phyloP scores from a whole-genome alignment of 352 stramenopile species.

The Phytophthora ramorum region DNA sequence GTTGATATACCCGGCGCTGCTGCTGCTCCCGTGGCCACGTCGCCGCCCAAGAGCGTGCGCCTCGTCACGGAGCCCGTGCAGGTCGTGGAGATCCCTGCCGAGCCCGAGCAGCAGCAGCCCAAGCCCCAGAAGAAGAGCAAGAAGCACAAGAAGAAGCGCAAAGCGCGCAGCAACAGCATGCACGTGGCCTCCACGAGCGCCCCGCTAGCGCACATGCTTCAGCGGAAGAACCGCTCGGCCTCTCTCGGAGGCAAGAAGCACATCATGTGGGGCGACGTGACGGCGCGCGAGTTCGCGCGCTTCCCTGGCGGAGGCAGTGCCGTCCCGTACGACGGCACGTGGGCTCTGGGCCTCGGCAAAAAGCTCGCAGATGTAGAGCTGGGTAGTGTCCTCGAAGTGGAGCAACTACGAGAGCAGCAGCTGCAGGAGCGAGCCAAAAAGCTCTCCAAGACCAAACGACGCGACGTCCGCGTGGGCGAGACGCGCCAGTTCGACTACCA shows the following conservation, averaged over 20 bases:
- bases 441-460: slow-evolving; percentile 66
- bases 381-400: slow-evolving; percentile 74
- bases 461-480: slow-evolving; percentile 64
- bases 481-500: slow-evolving; percentile 87
- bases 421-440: slow-evolving; percentile 67
- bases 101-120: slow-evolving; percentile 14
- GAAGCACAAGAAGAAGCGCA: slow-evolving; percentile 78
- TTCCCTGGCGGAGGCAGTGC: slow-evolving; percentile 80
- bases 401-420: slow-evolving; percentile 55
- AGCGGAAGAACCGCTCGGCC: slow-evolving; percentile 66
- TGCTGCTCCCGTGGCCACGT: slow-evolving; percentile 21
- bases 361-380: slow-evolving; percentile 70
- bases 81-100: slow-evolving; percentile 43
- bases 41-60: slow-evolving; percentile 49
- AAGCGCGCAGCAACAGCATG: slow-evolving; percentile 75
- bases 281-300: slow-evolving; percentile 75
- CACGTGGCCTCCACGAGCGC: slow-evolving; percentile 47
- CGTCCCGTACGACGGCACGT: slow-evolving; percentile 85
- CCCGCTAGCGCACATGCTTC: slow-evolving; percentile 19
- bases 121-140: slow-evolving; percentile 72
- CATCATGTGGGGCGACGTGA: slow-evolving; percentile 80
- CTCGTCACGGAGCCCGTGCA: slow-evolving; percentile 53
- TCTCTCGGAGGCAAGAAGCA: slow-evolving; percentile 73
- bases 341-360: slow-evolving; percentile 75
- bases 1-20: slow-evolving; percentile 34